Percentiles rank a stretch among this genome's conserved stretches.
Conservation (phyloP, 352 stramenopile genomes). For the Pythium brachiatum region DNA sequence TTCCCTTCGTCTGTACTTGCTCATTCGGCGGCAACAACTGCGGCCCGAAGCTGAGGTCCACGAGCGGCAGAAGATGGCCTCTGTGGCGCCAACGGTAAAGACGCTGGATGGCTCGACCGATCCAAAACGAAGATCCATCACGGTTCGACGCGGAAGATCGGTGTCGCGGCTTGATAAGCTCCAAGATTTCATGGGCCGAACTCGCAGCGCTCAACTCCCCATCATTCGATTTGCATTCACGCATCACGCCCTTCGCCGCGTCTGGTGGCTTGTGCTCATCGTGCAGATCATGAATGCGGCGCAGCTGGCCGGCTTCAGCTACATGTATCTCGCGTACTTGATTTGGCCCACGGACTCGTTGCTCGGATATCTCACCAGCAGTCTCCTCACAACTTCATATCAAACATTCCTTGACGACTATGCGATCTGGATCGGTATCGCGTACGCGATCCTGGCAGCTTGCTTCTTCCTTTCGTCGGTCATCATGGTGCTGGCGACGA, state of each 20-base stretch:
- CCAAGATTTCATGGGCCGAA: neutral
- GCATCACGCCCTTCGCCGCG: neutral
- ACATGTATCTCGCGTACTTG: neutral
- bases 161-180: neutral
- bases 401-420: neutral
- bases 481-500: neutral
- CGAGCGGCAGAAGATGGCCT: neutral
- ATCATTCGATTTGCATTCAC: neutral
- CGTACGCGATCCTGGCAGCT: neutral
- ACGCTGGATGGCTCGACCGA: neutral
- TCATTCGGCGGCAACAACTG: neutral
- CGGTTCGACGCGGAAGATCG: neutral
- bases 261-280: neutral
- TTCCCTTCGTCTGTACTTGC: neutral
- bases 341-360: neutral
- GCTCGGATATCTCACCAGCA: neutral
- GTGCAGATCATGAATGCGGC: neutral
- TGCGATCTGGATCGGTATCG: neutral
- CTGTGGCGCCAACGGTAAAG: neutral
- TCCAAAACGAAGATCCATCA: neutral
- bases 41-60: neutral
- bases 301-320: neutral
- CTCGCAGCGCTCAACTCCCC: neutral
- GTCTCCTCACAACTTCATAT: neutral
- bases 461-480: neutral